Evolutionary conservation across 2,329 filamentous ascomycete species (phyloP).

Genomic region (Talaromyces sp.): DNA sequence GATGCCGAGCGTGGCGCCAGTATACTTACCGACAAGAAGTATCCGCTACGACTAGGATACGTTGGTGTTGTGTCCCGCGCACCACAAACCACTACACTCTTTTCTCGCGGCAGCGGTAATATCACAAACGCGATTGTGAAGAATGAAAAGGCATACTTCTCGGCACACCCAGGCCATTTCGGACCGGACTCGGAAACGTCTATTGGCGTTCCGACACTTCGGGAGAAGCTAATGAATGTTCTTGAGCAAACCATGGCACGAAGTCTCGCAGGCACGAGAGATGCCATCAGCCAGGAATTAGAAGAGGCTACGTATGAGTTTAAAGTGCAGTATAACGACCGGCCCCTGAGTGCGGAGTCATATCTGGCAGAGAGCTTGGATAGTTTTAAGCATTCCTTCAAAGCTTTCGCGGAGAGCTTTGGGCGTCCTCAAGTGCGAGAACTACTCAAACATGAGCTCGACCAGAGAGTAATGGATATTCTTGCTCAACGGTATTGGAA

Average conservation of each 20-base stretch:
- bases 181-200: constrained; percentile 68
- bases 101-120: constrained; percentile 77
- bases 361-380: constrained; percentile 95
- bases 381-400: constrained; percentile 96
- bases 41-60: constrained; percentile 90
- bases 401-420: constrained; percentile 85
- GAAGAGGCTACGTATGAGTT: constrained; percentile 98
- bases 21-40: constrained; percentile 85
- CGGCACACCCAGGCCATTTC: constrained; percentile 75
- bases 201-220: constrained; percentile 79
- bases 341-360: constrained; percentile 88
- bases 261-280: constrained; percentile 81
- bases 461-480: constrained; percentile 90
- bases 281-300: constrained; percentile 89
- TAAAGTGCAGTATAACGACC: constrained; percentile 98
- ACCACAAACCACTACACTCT: constrained; percentile 65
- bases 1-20: constrained; percentile 73
- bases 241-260: constrained; percentile 96
- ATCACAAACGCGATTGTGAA: constrained; percentile 77
- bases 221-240: constrained; percentile 95
- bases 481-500: constrained; percentile 97
- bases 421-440: constrained; percentile 85
- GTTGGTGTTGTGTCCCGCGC: constrained; percentile 90
- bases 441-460: constrained; percentile 84
- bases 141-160: constrained; percentile 87